A percentile compares a stretch with the other conserved stretches of the same genome.
Evolutionary conservation across 192 early-diverging fungal genomes (phyloP).

Genomic region (Coemansia sp.): DNA sequence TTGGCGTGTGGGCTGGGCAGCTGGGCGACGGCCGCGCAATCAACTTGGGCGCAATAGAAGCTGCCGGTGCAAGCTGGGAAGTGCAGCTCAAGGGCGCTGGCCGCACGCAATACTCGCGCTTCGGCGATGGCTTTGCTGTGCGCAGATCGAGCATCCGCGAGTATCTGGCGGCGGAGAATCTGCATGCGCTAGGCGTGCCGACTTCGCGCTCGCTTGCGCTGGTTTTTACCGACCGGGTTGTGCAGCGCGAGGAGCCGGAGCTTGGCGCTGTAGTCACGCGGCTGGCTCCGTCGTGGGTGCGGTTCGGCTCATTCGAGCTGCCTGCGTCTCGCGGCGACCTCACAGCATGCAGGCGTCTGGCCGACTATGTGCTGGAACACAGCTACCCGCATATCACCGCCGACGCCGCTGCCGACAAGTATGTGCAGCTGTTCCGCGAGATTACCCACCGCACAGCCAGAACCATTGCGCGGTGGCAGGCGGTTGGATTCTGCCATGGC

Average conservation of each 20-base stretch:
- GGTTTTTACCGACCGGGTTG: conserved; percentile 60
- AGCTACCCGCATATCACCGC: conserved; percentile 50
- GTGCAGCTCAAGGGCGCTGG: conserved; percentile 86
- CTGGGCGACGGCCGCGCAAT: conserved; percentile 88
- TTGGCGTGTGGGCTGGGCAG: conserved; percentile 68
- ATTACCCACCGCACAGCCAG: conserved; percentile 64
- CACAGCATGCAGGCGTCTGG: conserved; percentile 56
- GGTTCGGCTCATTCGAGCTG: conserved; percentile 88
- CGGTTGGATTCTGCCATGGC: conserved; percentile 76
- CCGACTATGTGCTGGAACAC: conserved; percentile 68
- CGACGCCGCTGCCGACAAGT: conserved; percentile 27
- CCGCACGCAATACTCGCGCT: conserved; percentile 81
- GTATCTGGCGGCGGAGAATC: conserved; percentile 61
- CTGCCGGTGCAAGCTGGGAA: conserved; percentile 58
- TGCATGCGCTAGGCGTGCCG: conserved; percentile 71
- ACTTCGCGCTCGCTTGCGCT: conserved; percentile 76
- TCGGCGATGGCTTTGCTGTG: conserved; percentile 85
- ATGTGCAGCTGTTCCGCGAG: conserved; percentile 58
- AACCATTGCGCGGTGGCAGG: conserved; percentile 80
- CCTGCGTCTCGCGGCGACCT: conserved; percentile 67
- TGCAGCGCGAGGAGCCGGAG: conserved; percentile 70
- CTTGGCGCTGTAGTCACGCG: conserved; percentile 74
- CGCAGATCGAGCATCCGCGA: conserved; percentile 86
- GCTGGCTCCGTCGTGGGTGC: conserved; percentile 75
- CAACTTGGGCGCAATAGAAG: conserved; percentile 63